These are phyloP conservation scores for Pseudogymnoascus sp. DNA, from an alignment of 2,329 filamentous ascomycete species.

Conservation along the genomic window DNA sequence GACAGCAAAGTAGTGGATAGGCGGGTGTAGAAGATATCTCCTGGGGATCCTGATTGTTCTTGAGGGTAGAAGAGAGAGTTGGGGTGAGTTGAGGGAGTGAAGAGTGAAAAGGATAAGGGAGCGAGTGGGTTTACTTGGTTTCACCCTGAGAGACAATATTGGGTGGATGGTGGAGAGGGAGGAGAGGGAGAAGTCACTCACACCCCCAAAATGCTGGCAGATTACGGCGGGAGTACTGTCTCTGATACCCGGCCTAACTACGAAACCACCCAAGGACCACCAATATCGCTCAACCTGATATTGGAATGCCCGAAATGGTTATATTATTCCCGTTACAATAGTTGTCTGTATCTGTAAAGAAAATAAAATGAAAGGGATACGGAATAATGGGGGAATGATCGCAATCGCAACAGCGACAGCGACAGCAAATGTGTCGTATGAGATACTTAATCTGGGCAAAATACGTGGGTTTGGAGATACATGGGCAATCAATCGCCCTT, in stretches of 20 bases:
- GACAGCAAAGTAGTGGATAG: not conserved
- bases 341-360: not conserved
- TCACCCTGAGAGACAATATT: conserved; percentile 3
- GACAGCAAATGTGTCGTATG: not conserved
- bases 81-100: not conserved
- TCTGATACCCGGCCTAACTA: not conserved
- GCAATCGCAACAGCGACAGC: not conserved
- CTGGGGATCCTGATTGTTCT: not conserved
- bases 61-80: not conserved
- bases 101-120: not conserved
- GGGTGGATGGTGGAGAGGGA: not conserved
- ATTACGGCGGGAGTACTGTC: not conserved
- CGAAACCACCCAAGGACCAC: not conserved
- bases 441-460: not conserved
- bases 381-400: not conserved
- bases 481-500: not conserved
- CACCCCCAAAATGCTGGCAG: not conserved
- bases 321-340: not conserved
- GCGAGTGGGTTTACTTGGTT: conserved; percentile 1
- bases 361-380: not conserved
- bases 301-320: not conserved
- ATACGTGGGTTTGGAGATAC: conserved; percentile 1
- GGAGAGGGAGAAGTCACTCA: not conserved
- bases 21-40: not conserved
- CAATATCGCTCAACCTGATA: not conserved